Evolutionary conservation across 176 grass and related monocot genomes (phyloP), one percentile per base, ranked within the genome.

Genomic region (Tuctoria greenei): DNA sequence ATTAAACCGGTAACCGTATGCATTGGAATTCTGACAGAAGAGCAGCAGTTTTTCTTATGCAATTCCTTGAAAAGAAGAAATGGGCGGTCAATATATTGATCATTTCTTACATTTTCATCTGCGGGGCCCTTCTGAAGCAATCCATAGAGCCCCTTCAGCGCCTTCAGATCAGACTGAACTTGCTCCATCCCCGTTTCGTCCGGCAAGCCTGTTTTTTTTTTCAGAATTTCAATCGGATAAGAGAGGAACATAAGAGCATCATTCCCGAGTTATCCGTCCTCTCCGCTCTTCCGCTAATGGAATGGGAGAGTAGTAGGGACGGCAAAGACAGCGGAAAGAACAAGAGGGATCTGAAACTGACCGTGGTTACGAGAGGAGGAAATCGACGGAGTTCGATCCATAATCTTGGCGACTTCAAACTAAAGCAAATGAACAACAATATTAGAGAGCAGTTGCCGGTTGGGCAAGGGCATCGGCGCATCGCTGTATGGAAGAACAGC

Each of bases 91-190:
- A 14, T 15, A 0, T 20, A 23, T 13, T 8, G 38, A 16, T 4
- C 1, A 0, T 40, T 11, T 17, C 52, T 73, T 72, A 74, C 83
- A 62, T 61, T 51, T 80, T 75, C 77, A 44, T 38, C 38, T 15
- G 43, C 21, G 0, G 42, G 7, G 0, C 42, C 78, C 4, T 12
- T 75, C 35, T 78, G 77, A 73, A 97, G 83, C 69, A 97, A 62
- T 31, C 79, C 76, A 2, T 93, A 93, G 14, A 97, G 82, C 12
- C 57, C 86, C 77, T 86, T 86, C 25, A 97, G 61, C 23, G 80
- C 82, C 34, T 83, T 26, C 11, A 97, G 46, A 80, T 97, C 88
- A 44, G 87, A 84, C 44, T 54, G 18, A 4, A 89, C 52, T 52
- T 89, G 38, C 28, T 86, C 73, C 25, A 80, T 73, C 27, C 55